Evolutionary conservation across 2,329 filamentous ascomycete genomes (phyloP).

Genomic region (Coniochaeta pulveracea): DNA sequence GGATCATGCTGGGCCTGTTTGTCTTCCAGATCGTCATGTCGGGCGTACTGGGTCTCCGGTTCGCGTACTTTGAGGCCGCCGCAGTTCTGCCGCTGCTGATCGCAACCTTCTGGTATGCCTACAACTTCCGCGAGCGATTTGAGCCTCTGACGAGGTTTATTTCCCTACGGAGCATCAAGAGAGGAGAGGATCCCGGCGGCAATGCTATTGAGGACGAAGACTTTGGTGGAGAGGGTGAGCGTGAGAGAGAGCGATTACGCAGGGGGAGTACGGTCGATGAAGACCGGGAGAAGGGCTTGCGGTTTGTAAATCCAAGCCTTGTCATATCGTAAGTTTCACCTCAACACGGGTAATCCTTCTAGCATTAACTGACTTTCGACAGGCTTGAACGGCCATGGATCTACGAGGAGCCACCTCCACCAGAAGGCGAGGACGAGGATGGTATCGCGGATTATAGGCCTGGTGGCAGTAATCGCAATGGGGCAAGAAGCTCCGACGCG

Average conservation of each 20-base stretch:
- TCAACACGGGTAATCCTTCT: neutral
- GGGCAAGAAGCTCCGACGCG: slow-evolving; percentile 9
- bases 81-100: slow-evolving; percentile 67
- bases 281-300: slow-evolving; percentile 54
- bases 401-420: slow-evolving; percentile 43
- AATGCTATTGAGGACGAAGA: slow-evolving; percentile 30
- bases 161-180: slow-evolving; percentile 72
- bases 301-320: slow-evolving; percentile 69
- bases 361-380: slow-evolving; percentile 7
- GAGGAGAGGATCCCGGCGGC: slow-evolving; percentile 40
- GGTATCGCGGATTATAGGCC: slow-evolving; percentile 7
- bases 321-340: slow-evolving; percentile 46
- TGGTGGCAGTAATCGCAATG: slow-evolving; percentile 1
- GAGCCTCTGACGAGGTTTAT: slow-evolving; percentile 88
- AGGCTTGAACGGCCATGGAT: slow-evolving; percentile 65
- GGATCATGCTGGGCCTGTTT: slow-evolving; percentile 73
- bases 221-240: slow-evolving; percentile 20
- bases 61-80: slow-evolving; percentile 61
- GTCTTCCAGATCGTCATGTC: slow-evolving; percentile 89
- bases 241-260: slow-evolving; percentile 29
- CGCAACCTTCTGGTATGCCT: slow-evolving; percentile 80
- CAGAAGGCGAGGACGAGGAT: slow-evolving; percentile 11
- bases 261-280: slow-evolving; percentile 61
- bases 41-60: slow-evolving; percentile 66
- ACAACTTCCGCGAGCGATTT: slow-evolving; percentile 70